Evolutionary conservation across 2,329 filamentous ascomycete species (phyloP).

Genomic region (Ambrosiella cleistominuta): DNA sequence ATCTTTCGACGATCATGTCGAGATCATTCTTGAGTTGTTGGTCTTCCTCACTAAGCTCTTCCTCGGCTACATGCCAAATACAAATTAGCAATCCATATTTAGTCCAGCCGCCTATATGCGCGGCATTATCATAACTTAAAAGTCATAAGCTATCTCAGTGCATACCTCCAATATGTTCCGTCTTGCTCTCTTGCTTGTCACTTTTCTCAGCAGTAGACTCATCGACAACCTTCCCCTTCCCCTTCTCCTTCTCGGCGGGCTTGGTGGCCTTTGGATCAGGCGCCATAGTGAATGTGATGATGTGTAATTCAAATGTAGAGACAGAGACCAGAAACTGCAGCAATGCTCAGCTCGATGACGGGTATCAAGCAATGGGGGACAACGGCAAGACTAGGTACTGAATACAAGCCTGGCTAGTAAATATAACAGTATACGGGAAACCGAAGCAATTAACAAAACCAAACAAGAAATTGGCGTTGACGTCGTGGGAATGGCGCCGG

Average conservation of each 20-base stretch:
- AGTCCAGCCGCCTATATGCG: neutral
- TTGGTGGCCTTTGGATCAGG: slow-evolving; percentile 79
- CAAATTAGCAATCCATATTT: neutral
- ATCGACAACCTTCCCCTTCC: slow-evolving; percentile 73
- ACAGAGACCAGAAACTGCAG: slow-evolving; percentile 1
- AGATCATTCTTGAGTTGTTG: slow-evolving; percentile 96
- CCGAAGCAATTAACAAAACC: neutral
- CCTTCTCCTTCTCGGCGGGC: slow-evolving; percentile 65
- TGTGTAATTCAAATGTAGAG: neutral
- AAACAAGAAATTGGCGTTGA: neutral
- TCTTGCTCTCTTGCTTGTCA: slow-evolving; percentile 54
- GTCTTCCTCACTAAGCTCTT: slow-evolving; percentile 94
- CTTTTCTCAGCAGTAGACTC: slow-evolving; percentile 44
- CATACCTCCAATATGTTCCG: slow-evolving; percentile 20
- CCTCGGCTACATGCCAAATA: slow-evolving; percentile 26
- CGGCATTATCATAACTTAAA: neutral
- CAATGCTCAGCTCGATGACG: neutral
- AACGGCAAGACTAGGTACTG: neutral
- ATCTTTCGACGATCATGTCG: slow-evolving; percentile 90
- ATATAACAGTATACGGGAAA: neutral
- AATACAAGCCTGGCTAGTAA: neutral
- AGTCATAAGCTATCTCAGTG: slow-evolving; percentile 17
- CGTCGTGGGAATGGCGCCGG: neutral
- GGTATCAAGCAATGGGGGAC: neutral
- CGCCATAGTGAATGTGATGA: slow-evolving; percentile 46